Conservation (phyloP, 441 rosid species). For the Aquilaria agallochum region DNA sequence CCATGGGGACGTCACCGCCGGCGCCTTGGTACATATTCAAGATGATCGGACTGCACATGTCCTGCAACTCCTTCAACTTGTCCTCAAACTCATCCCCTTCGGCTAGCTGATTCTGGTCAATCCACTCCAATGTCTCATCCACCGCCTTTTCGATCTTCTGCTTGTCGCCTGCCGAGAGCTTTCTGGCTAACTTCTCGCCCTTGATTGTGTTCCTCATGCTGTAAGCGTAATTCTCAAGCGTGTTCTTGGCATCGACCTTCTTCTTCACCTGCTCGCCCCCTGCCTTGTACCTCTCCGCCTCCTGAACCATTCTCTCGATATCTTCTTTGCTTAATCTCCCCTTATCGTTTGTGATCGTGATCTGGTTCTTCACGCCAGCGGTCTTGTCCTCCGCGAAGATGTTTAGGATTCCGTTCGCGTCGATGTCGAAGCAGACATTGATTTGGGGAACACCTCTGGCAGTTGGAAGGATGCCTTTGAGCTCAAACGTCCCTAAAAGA, state of each 20-base stretch:
- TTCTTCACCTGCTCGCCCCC: conserved; percentile 31
- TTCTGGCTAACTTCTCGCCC: conserved; percentile 21
- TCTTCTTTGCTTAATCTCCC: conserved; percentile 29
- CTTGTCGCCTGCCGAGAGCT: conserved; percentile 21
- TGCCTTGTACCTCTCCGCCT: conserved; percentile 11
- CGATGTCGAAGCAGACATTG: too few species aligned
- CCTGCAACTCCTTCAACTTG: conserved; percentile 26
- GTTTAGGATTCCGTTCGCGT: neutral
- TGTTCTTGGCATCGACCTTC: conserved; percentile 33
- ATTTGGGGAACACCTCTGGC: too few species aligned
- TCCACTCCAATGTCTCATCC: conserved; percentile 22
- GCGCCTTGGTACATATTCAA: conserved; percentile 18
- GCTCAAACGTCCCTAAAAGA: conserved; percentile 28
- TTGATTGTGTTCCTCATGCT: conserved; percentile 23
- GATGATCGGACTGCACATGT: conserved; percentile 28
- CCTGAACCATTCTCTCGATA: conserved; percentile 31
- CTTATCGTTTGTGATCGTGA: conserved; percentile 32
- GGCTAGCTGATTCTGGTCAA: conserved; percentile 20
- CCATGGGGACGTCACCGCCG: conserved; percentile 19
- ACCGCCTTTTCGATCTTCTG: conserved; percentile 29
- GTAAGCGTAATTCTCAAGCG: conserved; percentile 11
- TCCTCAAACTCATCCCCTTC: conserved; percentile 26
- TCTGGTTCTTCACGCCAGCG: conserved; percentile 28
- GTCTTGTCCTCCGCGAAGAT: conserved; percentile 28
- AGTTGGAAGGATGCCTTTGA: neutral